Evolutionary conservation across 176 grass and related monocot species (phyloP).

Genomic region (maize (Zea mays)): Zm-B73-REFERENCE-NAM-5.0 NC_050098.1:177040501-177041000

Average conservation of each 20-base stretch:
- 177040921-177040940: constrained; percentile 84
- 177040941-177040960: constrained; percentile 71
- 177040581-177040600: background rate
- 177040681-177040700: background rate
- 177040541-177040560: background rate
- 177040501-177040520: background rate
- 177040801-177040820: constrained; percentile 62
- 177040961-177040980: constrained; percentile 77
- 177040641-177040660: background rate
- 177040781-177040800: background rate
- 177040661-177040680: background rate
- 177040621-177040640: background rate
- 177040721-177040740: background rate
- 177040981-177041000: constrained; percentile 81
- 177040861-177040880: constrained; percentile 66
- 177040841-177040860: constrained; percentile 59
- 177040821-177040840: constrained; percentile 75
- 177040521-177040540: background rate
- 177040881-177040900: constrained; percentile 77
- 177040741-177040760: background rate
- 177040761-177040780: constrained; percentile 13
- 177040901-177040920: constrained; percentile 62
- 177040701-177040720: background rate
- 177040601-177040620: background rate
- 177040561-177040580: background rate